phyloP scores from a whole-genome alignment of 306 rosid species.

The Sindora glabra region DNA sequence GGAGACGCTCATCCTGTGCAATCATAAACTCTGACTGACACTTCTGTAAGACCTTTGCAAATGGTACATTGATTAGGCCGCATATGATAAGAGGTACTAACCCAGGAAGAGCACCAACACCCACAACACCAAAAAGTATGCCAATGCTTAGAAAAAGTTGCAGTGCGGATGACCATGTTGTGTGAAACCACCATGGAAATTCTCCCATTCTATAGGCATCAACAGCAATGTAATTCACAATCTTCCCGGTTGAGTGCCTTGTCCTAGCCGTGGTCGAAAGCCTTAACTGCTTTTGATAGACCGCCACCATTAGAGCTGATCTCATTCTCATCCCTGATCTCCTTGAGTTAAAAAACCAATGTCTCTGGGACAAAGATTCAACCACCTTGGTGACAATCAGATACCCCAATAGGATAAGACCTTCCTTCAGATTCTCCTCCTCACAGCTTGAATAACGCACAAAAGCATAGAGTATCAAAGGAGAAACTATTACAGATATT shows the following conservation, averaged over 20 bases:
- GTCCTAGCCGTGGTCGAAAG: constrained; percentile 54
- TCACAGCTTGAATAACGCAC: constrained; percentile 40
- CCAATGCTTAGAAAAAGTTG: constrained; percentile 37
- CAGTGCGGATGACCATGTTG: constrained; percentile 33
- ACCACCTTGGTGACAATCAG: constrained; percentile 36
- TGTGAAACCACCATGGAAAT: constrained; percentile 81
- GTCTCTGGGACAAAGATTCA: constrained; percentile 66
- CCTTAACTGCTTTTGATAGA: constrained; percentile 57
- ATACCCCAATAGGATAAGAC: constrained; percentile 44
- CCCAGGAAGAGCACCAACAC: constrained; percentile 50
- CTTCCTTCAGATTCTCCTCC: constrained; percentile 20
- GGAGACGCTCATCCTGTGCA: constrained; percentile 69
- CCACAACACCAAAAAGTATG: constrained; percentile 46
- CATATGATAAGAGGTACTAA: constrained; percentile 48
- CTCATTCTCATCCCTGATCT: constrained; percentile 75
- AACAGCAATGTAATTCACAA: constrained; percentile 68
- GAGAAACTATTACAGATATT: constrained; percentile 40
- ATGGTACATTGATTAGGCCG: constrained; percentile 57
- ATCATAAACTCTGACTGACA: constrained; percentile 56
- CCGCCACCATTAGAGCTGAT: constrained; percentile 73
- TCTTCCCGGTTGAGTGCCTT: constrained; percentile 66
- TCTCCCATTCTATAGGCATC: constrained; percentile 87
- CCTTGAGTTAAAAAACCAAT: constrained; percentile 52
- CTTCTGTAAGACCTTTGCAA: constrained; percentile 42
- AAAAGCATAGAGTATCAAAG: constrained; percentile 59